These are phyloP conservation scores for Boletus semigastroideus DNA, from an alignment of 1,284 basidiomycete species.

Conservation along the genomic window DNA sequence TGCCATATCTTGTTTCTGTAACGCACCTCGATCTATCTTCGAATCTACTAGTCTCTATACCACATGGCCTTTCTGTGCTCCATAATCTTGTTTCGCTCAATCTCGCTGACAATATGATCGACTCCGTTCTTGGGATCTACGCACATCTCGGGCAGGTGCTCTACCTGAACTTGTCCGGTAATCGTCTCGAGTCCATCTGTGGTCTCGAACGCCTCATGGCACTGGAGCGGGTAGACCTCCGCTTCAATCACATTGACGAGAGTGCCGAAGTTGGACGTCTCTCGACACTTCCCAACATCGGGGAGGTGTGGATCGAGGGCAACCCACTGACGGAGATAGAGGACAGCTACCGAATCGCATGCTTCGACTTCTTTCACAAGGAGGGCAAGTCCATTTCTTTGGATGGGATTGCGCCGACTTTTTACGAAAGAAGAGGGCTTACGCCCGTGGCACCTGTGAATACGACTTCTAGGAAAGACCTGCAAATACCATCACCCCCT, in stretches of 20 bases:
- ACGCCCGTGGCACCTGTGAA: slow-evolving; percentile 48
- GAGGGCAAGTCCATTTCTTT: slow-evolving; percentile 74
- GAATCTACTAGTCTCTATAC: slow-evolving; percentile 86
- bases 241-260: slow-evolving; percentile 80
- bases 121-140: slow-evolving; percentile 89
- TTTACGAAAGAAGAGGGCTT: slow-evolving; percentile 73
- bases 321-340: slow-evolving; percentile 78
- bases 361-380: slow-evolving; percentile 81
- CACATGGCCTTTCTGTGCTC: slow-evolving; percentile 70
- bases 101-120: slow-evolving; percentile 93
- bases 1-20: slow-evolving; percentile 72
- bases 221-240: slow-evolving; percentile 85
- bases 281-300: slow-evolving; percentile 73
- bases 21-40: slow-evolving; percentile 89
- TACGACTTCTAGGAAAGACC: slow-evolving; percentile 49
- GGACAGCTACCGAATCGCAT: slow-evolving; percentile 71
- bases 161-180: slow-evolving; percentile 76
- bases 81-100: slow-evolving; percentile 85
- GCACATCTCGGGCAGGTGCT: slow-evolving; percentile 77
- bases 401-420: slow-evolving; percentile 74
- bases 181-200: slow-evolving; percentile 90
- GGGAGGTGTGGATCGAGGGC: slow-evolving; percentile 76
- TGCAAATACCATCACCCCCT: slow-evolving; percentile 53
- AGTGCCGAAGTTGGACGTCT: slow-evolving; percentile 85
- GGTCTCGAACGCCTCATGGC: slow-evolving; percentile 87